phyloP scores from a whole-genome alignment of 495 filamentous ascomycete genomes.

The Tuber brumale region DNA sequence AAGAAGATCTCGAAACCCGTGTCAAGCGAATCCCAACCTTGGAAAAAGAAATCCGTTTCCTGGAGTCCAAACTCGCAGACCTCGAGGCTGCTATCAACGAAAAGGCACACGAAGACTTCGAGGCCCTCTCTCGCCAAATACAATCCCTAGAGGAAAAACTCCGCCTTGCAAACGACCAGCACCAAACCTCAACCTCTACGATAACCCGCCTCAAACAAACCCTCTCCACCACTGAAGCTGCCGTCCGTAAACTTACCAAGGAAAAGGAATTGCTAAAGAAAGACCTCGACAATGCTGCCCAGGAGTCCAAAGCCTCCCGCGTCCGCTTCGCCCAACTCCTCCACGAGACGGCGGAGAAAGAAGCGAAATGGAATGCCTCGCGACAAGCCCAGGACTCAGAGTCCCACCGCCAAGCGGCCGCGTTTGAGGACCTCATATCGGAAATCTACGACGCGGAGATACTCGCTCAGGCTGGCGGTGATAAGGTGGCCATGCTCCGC shows the following conservation, averaged over 20 bases:
- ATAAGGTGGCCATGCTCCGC: not conserved
- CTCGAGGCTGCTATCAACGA: constrained; percentile 13
- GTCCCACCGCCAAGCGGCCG: not conserved
- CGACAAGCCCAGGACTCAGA: constrained; percentile 4
- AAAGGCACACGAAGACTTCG: constrained; percentile 8
- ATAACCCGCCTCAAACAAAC: constrained; percentile 18
- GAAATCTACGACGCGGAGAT: constrained; percentile 1
- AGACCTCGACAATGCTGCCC: constrained; percentile 18
- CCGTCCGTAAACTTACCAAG: constrained; percentile 14
- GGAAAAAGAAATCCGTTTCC: constrained; percentile 15
- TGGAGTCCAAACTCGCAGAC: constrained; percentile 21
- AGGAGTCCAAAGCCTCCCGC: constrained; percentile 29
- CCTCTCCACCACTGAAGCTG: not conserved
- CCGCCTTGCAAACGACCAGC: constrained; percentile 7
- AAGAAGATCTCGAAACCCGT: constrained; percentile 11
- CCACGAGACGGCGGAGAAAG: constrained; percentile 36
- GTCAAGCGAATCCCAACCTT: not conserved
- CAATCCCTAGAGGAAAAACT: constrained; percentile 21
- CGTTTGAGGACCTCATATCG: not conserved
- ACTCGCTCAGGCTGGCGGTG: not conserved
- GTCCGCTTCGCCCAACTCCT: constrained; percentile 30
- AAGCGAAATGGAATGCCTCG: constrained; percentile 26
- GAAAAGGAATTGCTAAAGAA: constrained; percentile 30
- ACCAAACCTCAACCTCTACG: constrained; percentile 1
- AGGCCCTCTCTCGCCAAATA: not conserved